Evolutionary conservation across 1,139 yeast genomes (phyloP).

Genomic region (Kodamaea alishanica): DNA sequence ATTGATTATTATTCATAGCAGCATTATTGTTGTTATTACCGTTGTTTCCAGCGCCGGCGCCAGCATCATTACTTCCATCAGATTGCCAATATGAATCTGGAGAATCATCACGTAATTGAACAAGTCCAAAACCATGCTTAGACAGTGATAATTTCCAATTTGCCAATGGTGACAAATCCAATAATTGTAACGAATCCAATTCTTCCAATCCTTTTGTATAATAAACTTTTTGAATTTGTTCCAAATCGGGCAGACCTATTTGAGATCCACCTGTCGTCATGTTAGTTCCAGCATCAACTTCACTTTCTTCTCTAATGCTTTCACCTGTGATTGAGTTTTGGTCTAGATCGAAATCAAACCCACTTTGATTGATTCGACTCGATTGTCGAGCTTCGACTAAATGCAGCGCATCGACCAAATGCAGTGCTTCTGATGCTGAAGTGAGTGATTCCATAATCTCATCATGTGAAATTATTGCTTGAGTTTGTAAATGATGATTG

Average conservation of each 20-base stretch:
- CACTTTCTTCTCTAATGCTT: conserved; percentile 8
- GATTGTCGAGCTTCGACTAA: conserved; percentile 3
- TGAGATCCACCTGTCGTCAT: conserved; percentile 2
- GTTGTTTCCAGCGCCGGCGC: conserved; percentile 10
- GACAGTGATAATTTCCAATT: conserved; percentile 80
- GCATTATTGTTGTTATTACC: conserved; percentile 21
- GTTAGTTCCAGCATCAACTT: conserved; percentile 8
- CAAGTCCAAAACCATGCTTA: conserved; percentile 71
- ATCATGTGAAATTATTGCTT: conserved; percentile 32
- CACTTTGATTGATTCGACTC: neutral
- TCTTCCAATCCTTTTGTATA: conserved; percentile 50
- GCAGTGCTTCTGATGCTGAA: conserved; percentile 16
- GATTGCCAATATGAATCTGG: conserved; percentile 89
- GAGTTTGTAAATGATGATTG: conserved; percentile 32
- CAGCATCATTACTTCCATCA: conserved; percentile 58
- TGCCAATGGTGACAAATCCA: conserved; percentile 78
- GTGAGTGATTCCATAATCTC: conserved; percentile 35
- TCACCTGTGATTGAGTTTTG: conserved; percentile 7
- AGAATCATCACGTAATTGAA: conserved; percentile 68
- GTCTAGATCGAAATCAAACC: conserved; percentile 8
- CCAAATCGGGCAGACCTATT: conserved; percentile 20
- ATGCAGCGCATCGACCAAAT: conserved; percentile 7
- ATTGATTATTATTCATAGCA: conserved; percentile 31
- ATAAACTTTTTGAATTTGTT: conserved; percentile 37
- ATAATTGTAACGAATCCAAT: conserved; percentile 53